Evolutionary conservation across 371 early-diverging fungal species (phyloP).

Genomic region (Mortierella sp.): DNA sequence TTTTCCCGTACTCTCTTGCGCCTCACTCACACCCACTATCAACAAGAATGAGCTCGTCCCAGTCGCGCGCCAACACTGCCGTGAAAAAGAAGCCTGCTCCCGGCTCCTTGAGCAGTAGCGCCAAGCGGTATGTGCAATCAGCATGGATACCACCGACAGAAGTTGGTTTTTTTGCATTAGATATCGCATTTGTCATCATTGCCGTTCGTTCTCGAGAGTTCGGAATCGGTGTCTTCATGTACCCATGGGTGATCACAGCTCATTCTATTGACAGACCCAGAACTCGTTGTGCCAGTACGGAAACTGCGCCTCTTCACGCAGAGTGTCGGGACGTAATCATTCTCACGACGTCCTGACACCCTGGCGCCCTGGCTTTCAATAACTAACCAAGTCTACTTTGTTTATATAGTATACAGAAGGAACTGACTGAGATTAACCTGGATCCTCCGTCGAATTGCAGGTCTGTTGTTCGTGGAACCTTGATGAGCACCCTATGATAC

Average conservation of each 20-base stretch:
- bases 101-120: conserved; percentile 25
- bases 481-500: too few relatives aligned
- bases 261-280: too few relatives aligned
- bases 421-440: conserved; percentile 93
- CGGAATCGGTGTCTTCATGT: neutral
- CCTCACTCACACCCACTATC: too few relatives aligned
- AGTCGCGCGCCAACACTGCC: conserved; percentile 2
- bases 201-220: neutral
- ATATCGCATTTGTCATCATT: neutral
- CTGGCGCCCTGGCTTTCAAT: too few relatives aligned
- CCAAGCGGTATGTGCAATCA: conserved; percentile 18
- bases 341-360: too few relatives aligned
- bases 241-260: too few relatives aligned
- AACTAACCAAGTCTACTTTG: too few relatives aligned
- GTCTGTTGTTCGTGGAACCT: conserved; percentile 42
- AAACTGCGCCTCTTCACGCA: too few relatives aligned
- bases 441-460: conserved; percentile 96
- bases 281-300: too few relatives aligned
- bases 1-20: too few relatives aligned
- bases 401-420: conserved; percentile 85
- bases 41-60: conserved; percentile 15
- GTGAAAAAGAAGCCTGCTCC: conserved; percentile 14
- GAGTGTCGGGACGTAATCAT: too few relatives aligned
- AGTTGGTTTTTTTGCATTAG: neutral
- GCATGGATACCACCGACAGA: neutral